phyloP scores from a whole-genome alignment of 352 stramenopile genomes.

The Globisporangium solare region DNA sequence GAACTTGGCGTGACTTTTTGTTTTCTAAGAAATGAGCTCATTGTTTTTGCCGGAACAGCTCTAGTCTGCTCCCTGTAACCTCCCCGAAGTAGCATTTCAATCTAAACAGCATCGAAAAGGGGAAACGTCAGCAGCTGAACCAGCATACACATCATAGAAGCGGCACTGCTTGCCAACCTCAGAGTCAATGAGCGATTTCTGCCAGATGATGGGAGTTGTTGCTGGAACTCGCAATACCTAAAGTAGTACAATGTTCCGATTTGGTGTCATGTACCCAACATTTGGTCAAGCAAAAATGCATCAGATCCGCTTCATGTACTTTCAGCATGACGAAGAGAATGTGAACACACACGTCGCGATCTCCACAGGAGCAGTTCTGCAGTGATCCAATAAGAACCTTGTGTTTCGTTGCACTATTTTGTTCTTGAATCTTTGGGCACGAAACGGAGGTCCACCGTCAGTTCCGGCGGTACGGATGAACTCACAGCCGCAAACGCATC shows the following conservation, averaged over 20 bases:
- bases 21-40: conserved; percentile 39
- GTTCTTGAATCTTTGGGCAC: conserved; percentile 55
- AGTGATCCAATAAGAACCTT: conserved; percentile 73
- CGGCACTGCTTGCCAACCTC: conserved; percentile 30
- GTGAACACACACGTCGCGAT: conserved; percentile 75
- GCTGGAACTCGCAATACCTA: conserved; percentile 65
- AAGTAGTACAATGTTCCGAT: too few relatives aligned
- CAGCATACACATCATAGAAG: neutral
- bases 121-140: neutral
- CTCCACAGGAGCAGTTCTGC: conserved; percentile 71
- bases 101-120: conserved; percentile 16
- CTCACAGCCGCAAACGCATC: conserved; percentile 10
- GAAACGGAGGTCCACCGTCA: neutral
- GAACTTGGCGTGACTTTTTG: conserved; percentile 15
- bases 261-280: too few relatives aligned
- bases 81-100: conserved; percentile 58
- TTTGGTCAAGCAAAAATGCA: too few relatives aligned
- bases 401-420: conserved; percentile 64
- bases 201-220: conserved; percentile 71
- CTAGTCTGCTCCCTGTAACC: conserved; percentile 45
- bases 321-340: conserved; percentile 88
- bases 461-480: neutral
- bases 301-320: conserved; percentile 14
- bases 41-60: conserved; percentile 16
- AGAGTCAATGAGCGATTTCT: conserved; percentile 82